Evolutionary conservation across 306 rosid species (phyloP), one percentile per base, ranked within the genome.

Genomic region (Potentilla sterilis): DNA sequence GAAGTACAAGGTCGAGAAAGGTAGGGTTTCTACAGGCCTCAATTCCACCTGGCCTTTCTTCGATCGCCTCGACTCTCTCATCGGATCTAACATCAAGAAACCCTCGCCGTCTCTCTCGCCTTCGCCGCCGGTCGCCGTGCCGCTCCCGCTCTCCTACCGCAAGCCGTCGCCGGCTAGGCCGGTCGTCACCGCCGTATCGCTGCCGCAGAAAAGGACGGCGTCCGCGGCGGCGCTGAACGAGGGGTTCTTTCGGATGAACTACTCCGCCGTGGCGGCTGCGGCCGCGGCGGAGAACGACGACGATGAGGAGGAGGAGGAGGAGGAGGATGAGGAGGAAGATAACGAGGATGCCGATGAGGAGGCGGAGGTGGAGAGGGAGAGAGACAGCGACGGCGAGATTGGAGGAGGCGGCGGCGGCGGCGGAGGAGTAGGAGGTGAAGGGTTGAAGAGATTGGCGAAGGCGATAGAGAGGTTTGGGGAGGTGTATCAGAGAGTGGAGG

Each of bases 1-100:
- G 82, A 94, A 91, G 90, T 94, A 94, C 69, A 94, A 94, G 93
- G 43, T 86, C 66, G 98, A 94, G 88, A 94, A 91, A 83, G 85
- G 88, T 86, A 92, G 95, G 87, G 88, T 90, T 83, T 85, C 93
- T 16, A 91, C 88, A 28, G 55, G 77, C 13, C 28, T 85, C 7
- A 19, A 82, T 22, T 87, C 97, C 0, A 44, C 93, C 2, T 95
- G 98, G 98, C 85, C 90, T 4, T 95, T 95, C 80, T 95, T 75
- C 69, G 92, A 92, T 11, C 89, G 97, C 10, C 82, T 92, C 0
- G 95, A 95, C 12, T 40, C 63, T 42, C 78, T 95, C 28, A 83
- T 95, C 55, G 97, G 98, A 66, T 83, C 97, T 28, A 82, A 72
- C 47, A 74, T 82, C 15, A 94, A 92, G 65, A 94, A 86, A 69